Evolutionary conservation across 495 filamentous ascomycete species (phyloP), one percentile per base, ranked within the genome.

Genomic region (Rhizodiscina lignyota): DNA sequence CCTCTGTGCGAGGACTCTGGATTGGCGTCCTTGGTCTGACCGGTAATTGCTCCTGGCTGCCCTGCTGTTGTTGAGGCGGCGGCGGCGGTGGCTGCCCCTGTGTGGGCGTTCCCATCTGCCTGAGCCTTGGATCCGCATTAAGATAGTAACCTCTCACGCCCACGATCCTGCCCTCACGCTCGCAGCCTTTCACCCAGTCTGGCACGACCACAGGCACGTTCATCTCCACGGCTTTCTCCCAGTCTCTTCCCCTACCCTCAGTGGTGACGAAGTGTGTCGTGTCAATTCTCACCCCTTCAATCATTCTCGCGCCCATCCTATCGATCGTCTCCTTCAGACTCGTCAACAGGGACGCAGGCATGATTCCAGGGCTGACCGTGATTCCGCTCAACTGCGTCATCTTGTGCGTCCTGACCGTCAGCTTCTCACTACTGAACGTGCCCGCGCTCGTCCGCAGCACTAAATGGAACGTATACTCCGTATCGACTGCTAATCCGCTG

Each of bases 261-360:
- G 81, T 87, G 43, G 87, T 94, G 33, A 99, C 86, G 53, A 96
- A 99, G 56, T 99, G 89, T 12, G 89, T 99, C 2, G 89, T 99
- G 48, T 99, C 89, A 40, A 99, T 96, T 35, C 87, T 67, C 20
- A 99, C 91, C 2, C 71, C 66, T 43, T 96, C 91, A 32, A 83
- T 79, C 37, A 94, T 60, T 60, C 89, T 92, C 28, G 82, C 91
- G 23, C 91, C 89, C 40, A 99, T 92, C 36, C 84, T 67, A 43
- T 92, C 77, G 16, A 94, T 64, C 2, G 85, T 79, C 15, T 63
- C 66, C 16, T 68, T 59, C 1, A 99, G 68, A 28, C 67, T 72
- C 37, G 93, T 85, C 42, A 75, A 70, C 30, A 77, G 66, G 21
- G 74, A 67, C 4, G 79, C 62, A 2, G 84, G 80, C 41, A 99